phyloP scores from a whole-genome alignment of 2,329 filamentous ascomycete species.

The Talaromyces sp. region DNA sequence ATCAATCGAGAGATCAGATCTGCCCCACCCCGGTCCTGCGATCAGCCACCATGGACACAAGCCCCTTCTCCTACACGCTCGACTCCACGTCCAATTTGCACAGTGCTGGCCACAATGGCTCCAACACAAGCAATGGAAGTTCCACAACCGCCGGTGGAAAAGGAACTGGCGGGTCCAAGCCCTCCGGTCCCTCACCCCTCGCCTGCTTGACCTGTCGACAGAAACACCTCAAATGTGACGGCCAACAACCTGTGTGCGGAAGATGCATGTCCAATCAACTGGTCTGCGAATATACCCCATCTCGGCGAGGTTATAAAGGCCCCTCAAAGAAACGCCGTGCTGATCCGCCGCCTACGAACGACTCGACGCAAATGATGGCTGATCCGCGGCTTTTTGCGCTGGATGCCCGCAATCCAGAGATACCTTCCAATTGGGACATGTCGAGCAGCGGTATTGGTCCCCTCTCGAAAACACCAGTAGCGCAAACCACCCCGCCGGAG shows the following conservation, averaged over 20 bases:
- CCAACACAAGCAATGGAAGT: neutral
- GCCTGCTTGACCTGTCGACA: constrained; percentile 45
- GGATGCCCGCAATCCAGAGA: constrained; percentile 22
- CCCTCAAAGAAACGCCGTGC: constrained; percentile 47
- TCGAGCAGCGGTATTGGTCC: constrained; percentile 21
- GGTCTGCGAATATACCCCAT: constrained; percentile 67
- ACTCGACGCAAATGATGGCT: constrained; percentile 43
- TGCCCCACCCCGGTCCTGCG: neutral
- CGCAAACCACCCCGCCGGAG: constrained; percentile 4
- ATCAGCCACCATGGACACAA: neutral
- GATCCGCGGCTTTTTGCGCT: constrained; percentile 38
- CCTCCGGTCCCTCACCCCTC: constrained; percentile 32
- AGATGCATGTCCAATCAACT: constrained; percentile 56
- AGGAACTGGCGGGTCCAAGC: constrained; percentile 6
- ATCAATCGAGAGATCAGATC: neutral
- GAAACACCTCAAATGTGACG: constrained; percentile 73
- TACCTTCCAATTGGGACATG: constrained; percentile 32
- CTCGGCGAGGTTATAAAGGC: constrained; percentile 69
- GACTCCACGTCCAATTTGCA: neutral
- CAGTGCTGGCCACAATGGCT: neutral
- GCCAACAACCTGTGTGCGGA: constrained; percentile 57
- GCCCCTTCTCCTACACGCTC: neutral
- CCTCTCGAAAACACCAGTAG: constrained; percentile 14
- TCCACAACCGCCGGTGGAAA: neutral
- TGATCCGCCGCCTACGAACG: constrained; percentile 26